phyloP scores from a whole-genome alignment of 495 filamentous ascomycete genomes.

The Opeltia flavorubescens region DNA sequence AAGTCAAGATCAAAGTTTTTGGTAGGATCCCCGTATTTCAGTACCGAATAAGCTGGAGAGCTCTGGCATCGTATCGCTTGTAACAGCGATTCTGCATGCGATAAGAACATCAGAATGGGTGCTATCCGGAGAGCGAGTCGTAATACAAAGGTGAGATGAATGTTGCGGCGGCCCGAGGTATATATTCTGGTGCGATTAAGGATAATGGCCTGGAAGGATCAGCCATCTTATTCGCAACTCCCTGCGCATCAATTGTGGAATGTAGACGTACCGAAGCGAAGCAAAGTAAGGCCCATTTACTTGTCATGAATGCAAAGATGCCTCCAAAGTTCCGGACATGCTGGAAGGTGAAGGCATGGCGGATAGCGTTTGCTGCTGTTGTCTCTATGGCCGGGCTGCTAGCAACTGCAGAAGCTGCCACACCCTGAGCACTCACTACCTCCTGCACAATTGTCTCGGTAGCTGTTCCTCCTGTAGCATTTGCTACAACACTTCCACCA shows the following conservation, averaged over 20 bases:
- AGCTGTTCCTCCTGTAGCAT: constrained; percentile 29
- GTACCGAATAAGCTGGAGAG: constrained; percentile 53
- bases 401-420: constrained; percentile 12
- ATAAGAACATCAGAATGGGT: constrained; percentile 60
- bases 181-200: constrained; percentile 89
- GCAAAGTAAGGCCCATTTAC: constrained; percentile 83
- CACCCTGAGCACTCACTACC: not conserved
- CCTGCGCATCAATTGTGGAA: not conserved
- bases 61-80: constrained; percentile 90
- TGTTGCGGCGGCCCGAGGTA: constrained; percentile 67
- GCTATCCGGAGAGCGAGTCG: constrained; percentile 59
- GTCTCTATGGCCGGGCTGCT: constrained; percentile 19
- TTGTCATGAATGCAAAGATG: constrained; percentile 81
- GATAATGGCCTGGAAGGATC: constrained; percentile 45
- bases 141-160: constrained; percentile 55
- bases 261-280: constrained; percentile 48
- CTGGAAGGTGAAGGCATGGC: constrained; percentile 16
- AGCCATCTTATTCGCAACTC: constrained; percentile 1
- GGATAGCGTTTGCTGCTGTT: not conserved
- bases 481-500: constrained; percentile 46
- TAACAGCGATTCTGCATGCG: constrained; percentile 53
- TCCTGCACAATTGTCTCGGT: constrained; percentile 25
- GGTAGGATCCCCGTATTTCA: constrained; percentile 58
- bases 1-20: constrained; percentile 60
- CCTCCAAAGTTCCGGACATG: constrained; percentile 55